Conservation (phyloP, 768 basidiomycete species). For the Suillus plorans region DNA sequence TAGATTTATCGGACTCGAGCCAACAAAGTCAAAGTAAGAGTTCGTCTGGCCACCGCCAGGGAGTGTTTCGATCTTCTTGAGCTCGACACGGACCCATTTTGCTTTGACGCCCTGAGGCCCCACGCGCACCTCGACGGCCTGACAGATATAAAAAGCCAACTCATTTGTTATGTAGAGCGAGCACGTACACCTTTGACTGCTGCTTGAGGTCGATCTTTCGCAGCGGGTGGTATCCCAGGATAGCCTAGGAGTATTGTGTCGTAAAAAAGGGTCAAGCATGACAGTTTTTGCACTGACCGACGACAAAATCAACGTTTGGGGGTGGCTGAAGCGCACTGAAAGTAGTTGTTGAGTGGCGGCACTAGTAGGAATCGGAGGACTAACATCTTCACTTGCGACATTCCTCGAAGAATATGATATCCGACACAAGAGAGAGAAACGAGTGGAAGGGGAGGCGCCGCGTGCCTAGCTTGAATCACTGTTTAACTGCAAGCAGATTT, state of each 20-base stretch:
- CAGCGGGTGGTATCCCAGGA: slow-evolving; percentile 83
- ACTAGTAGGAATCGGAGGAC: slow-evolving; percentile 16
- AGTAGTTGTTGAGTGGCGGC: not conserved
- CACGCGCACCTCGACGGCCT: slow-evolving; percentile 87
- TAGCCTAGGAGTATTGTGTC: slow-evolving; percentile 51
- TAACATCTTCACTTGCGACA: slow-evolving; percentile 49
- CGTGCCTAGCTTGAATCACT: slow-evolving; percentile 9
- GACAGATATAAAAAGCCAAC: slow-evolving; percentile 8
- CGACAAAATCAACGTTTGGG: slow-evolving; percentile 86
- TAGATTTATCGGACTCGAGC: slow-evolving; percentile 76
- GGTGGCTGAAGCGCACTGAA: slow-evolving; percentile 78
- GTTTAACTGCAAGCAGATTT: not conserved
- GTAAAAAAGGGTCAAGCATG: slow-evolving; percentile 11
- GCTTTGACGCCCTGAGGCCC: slow-evolving; percentile 78
- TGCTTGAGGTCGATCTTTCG: slow-evolving; percentile 75
- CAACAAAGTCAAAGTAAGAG: slow-evolving; percentile 78
- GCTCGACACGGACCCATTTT: slow-evolving; percentile 89
- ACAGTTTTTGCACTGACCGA: slow-evolving; percentile 47
- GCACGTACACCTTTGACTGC: slow-evolving; percentile 80
- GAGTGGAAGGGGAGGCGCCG: slow-evolving; percentile 11
- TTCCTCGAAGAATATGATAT: slow-evolving; percentile 15
- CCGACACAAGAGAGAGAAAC: slow-evolving; percentile 3
- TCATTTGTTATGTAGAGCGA: slow-evolving; percentile 1
- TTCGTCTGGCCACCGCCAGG: slow-evolving; percentile 68
- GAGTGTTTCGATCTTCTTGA: slow-evolving; percentile 86